Evolutionary conservation across 768 basidiomycete species (phyloP).

Genomic region (Dentipellis sp.): DNA sequence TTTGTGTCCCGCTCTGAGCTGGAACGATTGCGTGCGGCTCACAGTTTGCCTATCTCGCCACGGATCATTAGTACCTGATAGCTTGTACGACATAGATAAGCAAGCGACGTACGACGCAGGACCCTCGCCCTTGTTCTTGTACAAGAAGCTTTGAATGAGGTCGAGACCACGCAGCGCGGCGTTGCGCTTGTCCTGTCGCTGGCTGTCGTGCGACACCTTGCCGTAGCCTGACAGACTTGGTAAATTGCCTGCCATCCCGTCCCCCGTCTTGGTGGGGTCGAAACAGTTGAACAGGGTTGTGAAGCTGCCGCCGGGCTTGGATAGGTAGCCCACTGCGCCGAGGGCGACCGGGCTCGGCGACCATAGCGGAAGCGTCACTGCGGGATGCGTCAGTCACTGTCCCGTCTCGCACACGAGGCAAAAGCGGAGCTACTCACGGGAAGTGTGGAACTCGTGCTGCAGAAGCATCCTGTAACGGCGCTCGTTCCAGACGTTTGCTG

Average conservation of each 20-base stretch:
- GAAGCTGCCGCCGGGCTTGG: constrained; percentile 59
- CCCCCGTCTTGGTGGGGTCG: constrained; percentile 37
- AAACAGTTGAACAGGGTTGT: constrained; percentile 65
- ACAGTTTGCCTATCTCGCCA: constrained; percentile 29
- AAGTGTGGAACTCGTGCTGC: constrained; percentile 60
- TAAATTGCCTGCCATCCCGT: constrained; percentile 34
- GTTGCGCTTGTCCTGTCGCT: constrained; percentile 49
- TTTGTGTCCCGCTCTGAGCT: constrained; percentile 56
- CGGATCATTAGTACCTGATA: background rate
- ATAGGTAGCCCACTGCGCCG: constrained; percentile 71
- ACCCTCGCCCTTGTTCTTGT: background rate
- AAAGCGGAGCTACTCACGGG: constrained; percentile 27
- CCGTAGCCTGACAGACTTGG: constrained; percentile 62
- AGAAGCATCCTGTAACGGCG: constrained; percentile 58
- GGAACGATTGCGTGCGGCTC: constrained; percentile 46
- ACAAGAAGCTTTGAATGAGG: constrained; percentile 39
- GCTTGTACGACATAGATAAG: background rate
- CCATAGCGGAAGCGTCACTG: constrained; percentile 52
- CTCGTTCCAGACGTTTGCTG: constrained; percentile 46
- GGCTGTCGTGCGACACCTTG: constrained; percentile 34
- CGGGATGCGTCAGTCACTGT: background rate
- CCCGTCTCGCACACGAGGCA: background rate
- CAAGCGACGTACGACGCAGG: constrained; percentile 6
- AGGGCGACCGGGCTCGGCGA: constrained; percentile 49
- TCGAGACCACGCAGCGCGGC: constrained; percentile 51